phyloP scores from a whole-genome alignment of 495 filamentous ascomycete species.

The Delitschia confertaspora region DNA sequence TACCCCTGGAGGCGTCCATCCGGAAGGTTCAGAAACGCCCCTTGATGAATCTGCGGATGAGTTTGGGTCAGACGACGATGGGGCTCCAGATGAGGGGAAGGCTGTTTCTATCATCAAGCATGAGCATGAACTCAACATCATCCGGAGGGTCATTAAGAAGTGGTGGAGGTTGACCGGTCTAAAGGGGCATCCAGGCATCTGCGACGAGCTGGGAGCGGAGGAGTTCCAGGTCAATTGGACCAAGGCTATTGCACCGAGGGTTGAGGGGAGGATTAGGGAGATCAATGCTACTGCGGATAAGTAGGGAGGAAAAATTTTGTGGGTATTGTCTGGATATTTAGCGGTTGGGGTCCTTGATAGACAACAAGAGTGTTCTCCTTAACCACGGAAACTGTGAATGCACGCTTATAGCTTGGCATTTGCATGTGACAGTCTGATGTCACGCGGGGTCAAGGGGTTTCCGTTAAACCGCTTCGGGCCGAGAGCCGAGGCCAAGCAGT shows the following conservation, averaged over 20 bases:
- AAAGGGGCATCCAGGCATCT: conserved; percentile 35
- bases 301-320: no score
- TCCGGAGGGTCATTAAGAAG: conserved; percentile 53
- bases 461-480: conserved; percentile 14
- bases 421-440: no score
- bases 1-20: neutral
- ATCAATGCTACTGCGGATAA: conserved; percentile 3
- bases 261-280: conserved; percentile 64
- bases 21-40: conserved; percentile 7
- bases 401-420: no score
- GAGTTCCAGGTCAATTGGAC: conserved; percentile 70
- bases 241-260: conserved; percentile 58
- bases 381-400: no score
- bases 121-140: conserved; percentile 30
- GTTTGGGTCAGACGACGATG: conserved; percentile 12
- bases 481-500: neutral
- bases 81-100: conserved; percentile 26
- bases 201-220: conserved; percentile 41
- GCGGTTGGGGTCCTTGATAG: no score
- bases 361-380: no score
- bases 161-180: conserved; percentile 68
- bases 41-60: conserved; percentile 14
- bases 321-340: no score
- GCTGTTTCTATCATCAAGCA: conserved; percentile 9
- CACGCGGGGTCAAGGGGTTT: no score